Evolutionary conservation across 352 stramenopile genomes (phyloP).

Genomic region (Phytophthora meadii): DNA sequence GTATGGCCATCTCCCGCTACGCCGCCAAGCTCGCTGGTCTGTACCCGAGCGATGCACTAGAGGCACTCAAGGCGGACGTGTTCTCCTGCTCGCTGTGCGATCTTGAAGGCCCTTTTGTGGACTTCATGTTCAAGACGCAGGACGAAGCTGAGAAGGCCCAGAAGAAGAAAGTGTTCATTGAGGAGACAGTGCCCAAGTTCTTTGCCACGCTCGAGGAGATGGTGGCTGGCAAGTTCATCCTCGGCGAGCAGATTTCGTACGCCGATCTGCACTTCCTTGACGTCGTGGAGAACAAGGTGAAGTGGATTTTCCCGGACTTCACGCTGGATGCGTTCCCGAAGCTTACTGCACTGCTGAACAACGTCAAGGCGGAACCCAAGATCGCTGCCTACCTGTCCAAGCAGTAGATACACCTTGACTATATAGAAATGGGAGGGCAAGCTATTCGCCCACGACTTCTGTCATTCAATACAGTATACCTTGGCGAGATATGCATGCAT

Average conservation of each 20-base stretch:
- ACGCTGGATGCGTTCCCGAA: constrained; percentile 49
- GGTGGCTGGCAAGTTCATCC: constrained; percentile 60
- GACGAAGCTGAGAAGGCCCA: constrained; percentile 49
- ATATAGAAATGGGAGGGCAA: too few relatives aligned
- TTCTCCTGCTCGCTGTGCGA: constrained; percentile 35
- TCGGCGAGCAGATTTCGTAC: constrained; percentile 47
- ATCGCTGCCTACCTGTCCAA: constrained; percentile 55
- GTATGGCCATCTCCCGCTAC: constrained; percentile 51
- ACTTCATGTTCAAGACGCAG: constrained; percentile 36
- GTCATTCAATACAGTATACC: too few relatives aligned
- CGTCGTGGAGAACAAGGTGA: constrained; percentile 48
- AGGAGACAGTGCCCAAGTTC: constrained; percentile 45
- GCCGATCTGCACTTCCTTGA: constrained; percentile 58
- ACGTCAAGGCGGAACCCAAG: constrained; percentile 46
- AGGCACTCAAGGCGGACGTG: constrained; percentile 41
- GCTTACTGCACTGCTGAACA: constrained; percentile 43
- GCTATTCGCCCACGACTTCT: too few relatives aligned
- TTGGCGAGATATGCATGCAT: too few relatives aligned
- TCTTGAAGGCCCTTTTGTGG: constrained; percentile 14
- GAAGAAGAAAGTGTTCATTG: constrained; percentile 49
- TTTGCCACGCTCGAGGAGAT: constrained; percentile 50
- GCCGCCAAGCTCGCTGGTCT: constrained; percentile 44
- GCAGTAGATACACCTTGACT: too few relatives aligned
- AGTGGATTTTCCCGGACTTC: constrained; percentile 31
- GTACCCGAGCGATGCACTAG: constrained; percentile 38